A percentile compares a stretch with the other conserved stretches of the same genome.
These are phyloP conservation scores for Gentiana dahurica DNA, from an alignment of 257 asterid species.

Conservation along the genomic window DNA sequence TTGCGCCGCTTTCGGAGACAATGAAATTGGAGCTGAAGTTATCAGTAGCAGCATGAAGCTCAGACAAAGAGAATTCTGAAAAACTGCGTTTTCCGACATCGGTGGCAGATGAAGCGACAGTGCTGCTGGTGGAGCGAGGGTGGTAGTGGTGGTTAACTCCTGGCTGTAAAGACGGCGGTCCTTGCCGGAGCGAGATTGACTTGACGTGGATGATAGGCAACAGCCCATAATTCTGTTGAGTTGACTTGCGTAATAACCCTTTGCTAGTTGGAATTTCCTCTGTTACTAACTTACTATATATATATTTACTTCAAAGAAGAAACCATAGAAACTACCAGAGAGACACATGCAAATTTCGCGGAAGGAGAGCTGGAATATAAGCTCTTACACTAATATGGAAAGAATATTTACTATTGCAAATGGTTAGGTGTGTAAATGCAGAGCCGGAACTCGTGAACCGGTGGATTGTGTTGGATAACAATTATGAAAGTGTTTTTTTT, in stretches of 20 bases:
- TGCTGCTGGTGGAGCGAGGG: constrained; percentile 12
- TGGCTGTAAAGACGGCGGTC: constrained; percentile 14
- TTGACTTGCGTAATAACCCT: neutral
- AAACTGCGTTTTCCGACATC: constrained; percentile 31
- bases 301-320: too few species aligned
- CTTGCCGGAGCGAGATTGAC: constrained; percentile 38
- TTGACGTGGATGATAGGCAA: constrained; percentile 29
- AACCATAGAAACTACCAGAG: too few species aligned
- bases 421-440: too few species aligned
- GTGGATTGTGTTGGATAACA: too few species aligned
- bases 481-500: too few species aligned
- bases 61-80: constrained; percentile 35
- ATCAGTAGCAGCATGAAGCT: constrained; percentile 55
- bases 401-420: too few species aligned
- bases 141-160: constrained; percentile 6
- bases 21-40: constrained; percentile 54
- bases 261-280: too few species aligned
- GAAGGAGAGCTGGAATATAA: too few species aligned
- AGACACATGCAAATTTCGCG: too few species aligned
- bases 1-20: constrained; percentile 82
- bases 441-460: too few species aligned
- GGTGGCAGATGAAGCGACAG: constrained; percentile 8
- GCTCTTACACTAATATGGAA: too few species aligned
- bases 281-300: too few species aligned
- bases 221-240: constrained; percentile 35